Base-by-base conservation (phyloP, 495 filamentous ascomycete genomes). In the Annulohypoxylon stygium region DNA sequence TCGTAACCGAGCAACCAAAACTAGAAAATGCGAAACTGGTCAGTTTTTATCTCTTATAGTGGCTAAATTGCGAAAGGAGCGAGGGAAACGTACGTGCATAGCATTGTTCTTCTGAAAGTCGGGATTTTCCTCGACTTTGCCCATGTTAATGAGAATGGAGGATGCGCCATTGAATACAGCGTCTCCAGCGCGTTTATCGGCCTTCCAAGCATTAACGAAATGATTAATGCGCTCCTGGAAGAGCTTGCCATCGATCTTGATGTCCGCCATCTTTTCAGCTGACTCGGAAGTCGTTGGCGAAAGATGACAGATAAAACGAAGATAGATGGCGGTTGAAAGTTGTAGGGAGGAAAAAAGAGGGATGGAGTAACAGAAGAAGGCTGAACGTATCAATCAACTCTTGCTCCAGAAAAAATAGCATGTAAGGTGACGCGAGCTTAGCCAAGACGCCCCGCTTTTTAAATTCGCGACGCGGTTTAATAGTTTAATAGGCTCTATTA, bases 1-100 rank as follows among this genome's bases (percentile, higher is more conserved):
- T 99, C 96, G 86, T 98, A 99, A 71, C 96, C 96, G 67, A 99
- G 88, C 55, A 99, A 87, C 96, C 96, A 99, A 83, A 98, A 97
- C 94, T 99, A 83, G 45, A 70, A 3, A 33, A 57, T 1, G 26
- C 11, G 20, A 53, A 47, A 54, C 20, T 26, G 63, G 71, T 73
- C 16, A 76, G 50, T 61, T 14, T 50, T 61, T 36, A 23, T 37
- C 23, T 39, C 14, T 0, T 1, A 4, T 2, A 50, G 34, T 25
- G 26, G 18, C 51, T 58, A 30, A 50, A 47, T 36, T 61, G 25
- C 39, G 67, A 70, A 61, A 2, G 53, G 58, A 7, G 47, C 9
- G 26, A 7, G 37, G 20, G n/a, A 67, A 61, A 87, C 91, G 59
- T 90, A 97, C 94, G 83, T 98, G 94, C 82, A 97, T 91, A 36